phyloP scores from a whole-genome alignment of 495 filamentous ascomycete genomes.

The Lophium mytilinum region DNA sequence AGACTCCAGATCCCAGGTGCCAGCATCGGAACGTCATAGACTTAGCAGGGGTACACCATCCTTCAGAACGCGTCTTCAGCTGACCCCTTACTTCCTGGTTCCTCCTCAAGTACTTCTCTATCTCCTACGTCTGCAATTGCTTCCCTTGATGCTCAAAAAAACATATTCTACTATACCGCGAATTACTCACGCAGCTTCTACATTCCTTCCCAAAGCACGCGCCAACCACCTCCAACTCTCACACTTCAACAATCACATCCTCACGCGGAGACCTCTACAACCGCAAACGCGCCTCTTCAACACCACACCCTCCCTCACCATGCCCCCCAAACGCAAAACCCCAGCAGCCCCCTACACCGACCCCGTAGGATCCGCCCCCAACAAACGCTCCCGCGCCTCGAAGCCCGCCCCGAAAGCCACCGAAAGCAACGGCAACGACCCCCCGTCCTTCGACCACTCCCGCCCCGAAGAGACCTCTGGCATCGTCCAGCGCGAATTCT shows the following conservation, averaged over 20 bases:
- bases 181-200: neutral
- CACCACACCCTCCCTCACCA: slow-evolving; percentile 1
- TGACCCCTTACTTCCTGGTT: neutral
- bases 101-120: neutral
- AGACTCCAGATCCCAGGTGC: neutral
- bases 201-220: neutral
- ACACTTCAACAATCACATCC: neutral
- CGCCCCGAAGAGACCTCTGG: slow-evolving; percentile 26
- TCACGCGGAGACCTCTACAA: neutral
- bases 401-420: slow-evolving; percentile 1
- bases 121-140: neutral
- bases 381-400: slow-evolving; percentile 16
- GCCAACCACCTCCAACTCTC: neutral
- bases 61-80: neutral
- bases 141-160: neutral
- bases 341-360: slow-evolving; percentile 14
- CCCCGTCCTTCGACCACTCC: slow-evolving; percentile 25
- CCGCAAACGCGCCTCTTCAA: neutral
- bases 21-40: neutral
- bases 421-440: neutral
- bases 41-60: neutral
- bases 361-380: slow-evolving; percentile 6
- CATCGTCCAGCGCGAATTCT: slow-evolving; percentile 56
- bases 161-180: neutral
- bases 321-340: slow-evolving; percentile 18